Base-by-base conservation (phyloP, 2,329 filamentous ascomycete species). In the Penicillium sp. region DNA sequence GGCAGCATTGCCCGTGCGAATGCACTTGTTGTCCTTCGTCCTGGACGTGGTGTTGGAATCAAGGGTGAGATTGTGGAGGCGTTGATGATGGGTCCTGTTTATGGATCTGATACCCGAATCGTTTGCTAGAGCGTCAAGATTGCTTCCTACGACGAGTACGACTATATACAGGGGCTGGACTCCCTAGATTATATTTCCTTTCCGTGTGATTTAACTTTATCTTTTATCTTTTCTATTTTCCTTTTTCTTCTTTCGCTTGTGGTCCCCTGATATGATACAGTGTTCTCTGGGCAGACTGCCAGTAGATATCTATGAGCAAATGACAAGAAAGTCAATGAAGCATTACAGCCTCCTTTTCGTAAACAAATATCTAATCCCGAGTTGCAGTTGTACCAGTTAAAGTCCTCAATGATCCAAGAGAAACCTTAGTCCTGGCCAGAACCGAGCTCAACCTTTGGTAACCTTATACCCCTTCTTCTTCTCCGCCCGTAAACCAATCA, bases 1-100 rank as follows among this genome's bases (percentile, higher is more conserved):
- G 91, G 92, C 0, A 97, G 93, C 73, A 80, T 97, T 63, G 89
- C 88, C 58, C 87, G 89, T 20, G 93, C 94, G 2, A 99, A 99
- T 78, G 91, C 89, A 4, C 74, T 99, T 65, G 75, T 97, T 23
- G 89, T 88, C 2, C 79, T 85, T 26, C 65, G 63, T 37, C 64
- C 72, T 4, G 74, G 73, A 11, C 64, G 62, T 31, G 85, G 85
- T 6, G 79, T 79, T n/a, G 69, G 92, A 53, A 80, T 78, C 45
- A 89, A 89, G 69, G 92, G 92, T 0, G 76, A 83, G 50, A 85
- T 80, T 65, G 86, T 92, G 4, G 85, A 93, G 58, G 93, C 92
- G 9, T 75, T 97, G 65, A 71, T 97, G 67, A 92, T 97, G 86
- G 85, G 85, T 2, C 70, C 69, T 56, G 66, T 84, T 14, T 57